Evolutionary conservation across 192 early-diverging fungal genomes (phyloP).

Genomic region (Backusella westeae): DNA sequence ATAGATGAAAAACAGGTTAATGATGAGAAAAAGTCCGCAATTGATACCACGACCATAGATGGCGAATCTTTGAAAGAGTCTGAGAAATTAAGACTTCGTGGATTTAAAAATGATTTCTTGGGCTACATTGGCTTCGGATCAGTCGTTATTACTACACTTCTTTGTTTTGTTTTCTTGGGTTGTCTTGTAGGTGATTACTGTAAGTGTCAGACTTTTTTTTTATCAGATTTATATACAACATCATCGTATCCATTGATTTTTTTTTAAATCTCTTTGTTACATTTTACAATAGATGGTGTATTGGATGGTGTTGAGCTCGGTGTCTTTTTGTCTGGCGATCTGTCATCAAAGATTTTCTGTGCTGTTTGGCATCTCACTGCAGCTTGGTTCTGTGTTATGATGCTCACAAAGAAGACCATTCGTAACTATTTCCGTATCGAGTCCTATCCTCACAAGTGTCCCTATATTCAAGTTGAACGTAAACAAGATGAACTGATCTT

Average conservation of each 20-base stretch:
- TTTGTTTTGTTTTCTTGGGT: conserved; percentile 67
- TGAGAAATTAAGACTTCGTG: conserved; percentile 54
- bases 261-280: not conserved
- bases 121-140: conserved; percentile 53
- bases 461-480: conserved; percentile 56
- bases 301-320: conserved; percentile 48
- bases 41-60: not conserved
- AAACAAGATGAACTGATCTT: conserved; percentile 46
- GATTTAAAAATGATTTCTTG: conserved; percentile 55
- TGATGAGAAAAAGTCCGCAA: not conserved
- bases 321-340: conserved; percentile 60
- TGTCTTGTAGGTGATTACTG: conserved; percentile 78
- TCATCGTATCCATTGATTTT: not conserved
- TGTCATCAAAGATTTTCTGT: conserved; percentile 63
- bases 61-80: conserved; percentile 19
- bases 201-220: conserved; percentile 20
- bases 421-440: conserved; percentile 74
- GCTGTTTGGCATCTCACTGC: conserved; percentile 71
- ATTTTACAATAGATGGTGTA: conserved; percentile 39
- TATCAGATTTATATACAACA: not conserved
- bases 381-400: conserved; percentile 66
- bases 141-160: conserved; percentile 51
- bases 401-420: conserved; percentile 41
- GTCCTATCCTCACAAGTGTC: conserved; percentile 42
- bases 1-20: conserved; percentile 5